Conservation (phyloP, 108 stramenopile species). For the Pelagomonas calceolata region DNA sequence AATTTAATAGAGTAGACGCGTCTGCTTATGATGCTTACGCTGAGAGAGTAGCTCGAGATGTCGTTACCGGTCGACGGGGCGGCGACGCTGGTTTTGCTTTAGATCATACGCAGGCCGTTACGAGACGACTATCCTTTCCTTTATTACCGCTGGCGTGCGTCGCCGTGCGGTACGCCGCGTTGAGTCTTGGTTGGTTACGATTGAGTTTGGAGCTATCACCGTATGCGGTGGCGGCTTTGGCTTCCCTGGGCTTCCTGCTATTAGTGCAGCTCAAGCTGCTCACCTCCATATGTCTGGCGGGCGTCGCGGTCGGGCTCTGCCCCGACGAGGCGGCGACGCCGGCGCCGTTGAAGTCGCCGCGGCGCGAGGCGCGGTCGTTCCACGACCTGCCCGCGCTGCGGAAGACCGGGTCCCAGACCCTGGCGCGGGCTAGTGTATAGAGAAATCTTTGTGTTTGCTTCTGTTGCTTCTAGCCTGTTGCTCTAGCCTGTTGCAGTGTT, state of each 20-base stretch:
- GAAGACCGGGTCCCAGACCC: too few species aligned
- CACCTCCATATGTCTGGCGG: background rate
- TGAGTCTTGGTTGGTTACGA: background rate
- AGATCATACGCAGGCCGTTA: slow-evolving; percentile 81
- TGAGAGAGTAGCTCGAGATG: slow-evolving; percentile 69
- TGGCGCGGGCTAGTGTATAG: too few species aligned
- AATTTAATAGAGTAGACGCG: slow-evolving; percentile 83
- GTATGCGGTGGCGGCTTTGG: background rate
- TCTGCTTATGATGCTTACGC: slow-evolving; percentile 66
- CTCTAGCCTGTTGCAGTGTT: too few species aligned
- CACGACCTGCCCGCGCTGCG: too few species aligned
- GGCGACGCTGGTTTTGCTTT: slow-evolving; percentile 70
- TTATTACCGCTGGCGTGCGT: slow-evolving; percentile 84
- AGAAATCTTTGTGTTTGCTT: too few species aligned
- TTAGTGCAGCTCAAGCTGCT: background rate
- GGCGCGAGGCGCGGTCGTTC: too few species aligned
- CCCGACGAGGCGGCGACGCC: too few species aligned
- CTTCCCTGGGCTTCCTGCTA: background rate
- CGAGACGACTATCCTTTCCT: slow-evolving; percentile 77
- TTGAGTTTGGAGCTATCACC: background rate
- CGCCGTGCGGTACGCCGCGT: slow-evolving; percentile 51
- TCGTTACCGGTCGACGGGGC: slow-evolving; percentile 66
- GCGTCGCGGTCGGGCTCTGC: background rate
- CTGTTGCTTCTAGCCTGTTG: too few species aligned
- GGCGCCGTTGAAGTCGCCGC: too few species aligned